Evolutionary conservation across 768 basidiomycete species (phyloP).

Genomic region (Clitopilus hobsonii): DNA sequence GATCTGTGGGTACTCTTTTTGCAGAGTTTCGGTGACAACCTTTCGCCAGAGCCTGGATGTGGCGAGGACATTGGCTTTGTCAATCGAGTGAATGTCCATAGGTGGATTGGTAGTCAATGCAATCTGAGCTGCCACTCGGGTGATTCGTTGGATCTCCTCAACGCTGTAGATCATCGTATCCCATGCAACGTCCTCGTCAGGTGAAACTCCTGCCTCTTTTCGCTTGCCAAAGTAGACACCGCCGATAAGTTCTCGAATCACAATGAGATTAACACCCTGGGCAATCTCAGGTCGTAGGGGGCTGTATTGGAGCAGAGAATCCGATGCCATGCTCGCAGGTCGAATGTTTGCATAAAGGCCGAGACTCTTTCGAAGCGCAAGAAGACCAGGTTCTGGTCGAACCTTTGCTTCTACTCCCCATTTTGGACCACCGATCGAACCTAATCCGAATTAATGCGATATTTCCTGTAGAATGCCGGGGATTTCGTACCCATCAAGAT

Average conservation of each 20-base stretch:
- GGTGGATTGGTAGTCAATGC: constrained; percentile 82
- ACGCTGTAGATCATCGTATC: constrained; percentile 95
- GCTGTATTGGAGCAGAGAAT: constrained; percentile 80
- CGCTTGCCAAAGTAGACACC: constrained; percentile 94
- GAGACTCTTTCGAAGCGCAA: constrained; percentile 83
- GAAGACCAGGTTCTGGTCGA: constrained; percentile 89
- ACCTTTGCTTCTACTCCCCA: constrained; percentile 90
- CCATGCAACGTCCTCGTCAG: constrained; percentile 70
- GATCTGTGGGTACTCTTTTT: constrained; percentile 84
- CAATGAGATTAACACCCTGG: constrained; percentile 84
- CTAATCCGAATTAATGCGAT: constrained; percentile 31
- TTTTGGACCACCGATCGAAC: constrained; percentile 97
- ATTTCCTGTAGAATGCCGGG: background rate
- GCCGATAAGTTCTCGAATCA: constrained; percentile 94
- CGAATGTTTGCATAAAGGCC: constrained; percentile 98
- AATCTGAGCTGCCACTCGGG: constrained; percentile 91
- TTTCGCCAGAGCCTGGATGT: constrained; percentile 92
- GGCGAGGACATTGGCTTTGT: constrained; percentile 98
- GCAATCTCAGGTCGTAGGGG: constrained; percentile 87
- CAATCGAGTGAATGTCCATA: constrained; percentile 85
- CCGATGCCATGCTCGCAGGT: constrained; percentile 91
- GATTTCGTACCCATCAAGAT: constrained; percentile 79
- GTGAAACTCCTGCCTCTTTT: constrained; percentile 73
- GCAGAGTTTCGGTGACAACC: constrained; percentile 81
- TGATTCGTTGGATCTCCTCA: constrained; percentile 88